Base-by-base conservation (phyloP, 164 flowering plant species). In the Magnolia changhungtana region DNA sequence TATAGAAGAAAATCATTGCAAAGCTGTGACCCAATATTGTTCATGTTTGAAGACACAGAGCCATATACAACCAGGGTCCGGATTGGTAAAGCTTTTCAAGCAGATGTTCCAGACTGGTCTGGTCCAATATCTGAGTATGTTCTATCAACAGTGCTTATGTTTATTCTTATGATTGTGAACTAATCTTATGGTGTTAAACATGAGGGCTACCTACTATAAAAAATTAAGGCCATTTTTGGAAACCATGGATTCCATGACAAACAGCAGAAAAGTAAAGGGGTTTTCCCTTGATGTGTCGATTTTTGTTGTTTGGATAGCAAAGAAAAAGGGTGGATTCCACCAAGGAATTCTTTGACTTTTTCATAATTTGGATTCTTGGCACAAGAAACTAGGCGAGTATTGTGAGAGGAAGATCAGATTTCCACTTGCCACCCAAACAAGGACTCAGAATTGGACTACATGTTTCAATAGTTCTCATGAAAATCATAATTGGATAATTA, bases 21-120 rank as follows among this genome's bases (percentile, higher is more conserved):
- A 37, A 37, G 45, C 45, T 37, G 45, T 37, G 45, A 37, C 64
- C 79, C 86, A n/a, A 85, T 90, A 84, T 79, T 72, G 61, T 80
- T 77, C 50, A 92, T 91, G 99, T 84, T 93, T 82, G 81, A 73
- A 63, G 95, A 90, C 63, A 75, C 77, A 27, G 87, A 83, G 67
- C 89, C 94, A 5, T 87, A 88, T 82, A 84, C 70, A 77, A 79
- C 91, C 18, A 81, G 83, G 45, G 95, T 90, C 80, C 90, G 97
- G 75, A 72, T 91, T 85, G 97, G 98, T 49, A 88, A 88, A 83
- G 87, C 79, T 52, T 93, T 89, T 80, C 97, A 95, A 88, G 97
- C 91, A 61, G 86, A 85, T 10, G 88, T 95, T 82, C 90, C 95
- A 73, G 88, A 87, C 52, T 96, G 97, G 97, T 75, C 83, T 69